A percentile compares a stretch with the other conserved stretches of the same genome.
phyloP scores from a whole-genome alignment of 768 basidiomycete species.

The Cyclocybe aegerita region DNA sequence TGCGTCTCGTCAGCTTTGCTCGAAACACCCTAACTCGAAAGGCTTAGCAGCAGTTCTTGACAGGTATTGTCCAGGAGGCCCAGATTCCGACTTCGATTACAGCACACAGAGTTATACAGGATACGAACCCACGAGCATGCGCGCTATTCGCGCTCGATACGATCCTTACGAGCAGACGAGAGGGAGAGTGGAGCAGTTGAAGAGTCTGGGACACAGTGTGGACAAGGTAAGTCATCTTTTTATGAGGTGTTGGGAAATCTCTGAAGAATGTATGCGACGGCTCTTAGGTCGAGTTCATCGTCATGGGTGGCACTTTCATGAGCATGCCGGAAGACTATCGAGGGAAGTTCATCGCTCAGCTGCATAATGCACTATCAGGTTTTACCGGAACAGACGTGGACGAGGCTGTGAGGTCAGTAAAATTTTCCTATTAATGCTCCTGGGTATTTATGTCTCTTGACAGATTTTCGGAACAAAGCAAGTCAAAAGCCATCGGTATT shows the following conservation, averaged over 20 bases:
- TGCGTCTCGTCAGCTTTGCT: slow-evolving; percentile 36
- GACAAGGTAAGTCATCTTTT: slow-evolving; percentile 69
- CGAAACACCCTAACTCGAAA: not conserved
- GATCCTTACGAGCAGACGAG: slow-evolving; percentile 98
- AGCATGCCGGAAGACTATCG: slow-evolving; percentile 98
- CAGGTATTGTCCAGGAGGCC: slow-evolving; percentile 97
- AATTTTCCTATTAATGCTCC: not conserved
- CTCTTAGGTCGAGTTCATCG: slow-evolving; percentile 78
- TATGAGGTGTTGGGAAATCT: not conserved
- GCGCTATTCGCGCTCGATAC: slow-evolving; percentile 91
- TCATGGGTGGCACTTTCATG: slow-evolving; percentile 99
- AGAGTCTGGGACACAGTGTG: slow-evolving; percentile 93
- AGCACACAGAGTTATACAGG: slow-evolving; percentile 97
- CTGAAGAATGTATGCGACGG: not conserved
- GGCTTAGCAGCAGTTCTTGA: not conserved
- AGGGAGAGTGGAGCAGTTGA: slow-evolving; percentile 93
- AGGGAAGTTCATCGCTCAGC: slow-evolving; percentile 88
- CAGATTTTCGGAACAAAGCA: slow-evolving; percentile 94
- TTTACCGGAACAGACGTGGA: slow-evolving; percentile 93
- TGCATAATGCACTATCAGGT: slow-evolving; percentile 96
- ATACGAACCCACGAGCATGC: slow-evolving; percentile 98
- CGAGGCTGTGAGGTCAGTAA: slow-evolving; percentile 80
- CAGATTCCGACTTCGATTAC: slow-evolving; percentile 99
- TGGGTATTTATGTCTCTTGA: too few species aligned
- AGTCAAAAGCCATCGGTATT: slow-evolving; percentile 98